Evolutionary conservation across 2,329 filamentous ascomycete species (phyloP), one percentile per base, ranked within the genome.

Genomic region (Calycina marina): DNA sequence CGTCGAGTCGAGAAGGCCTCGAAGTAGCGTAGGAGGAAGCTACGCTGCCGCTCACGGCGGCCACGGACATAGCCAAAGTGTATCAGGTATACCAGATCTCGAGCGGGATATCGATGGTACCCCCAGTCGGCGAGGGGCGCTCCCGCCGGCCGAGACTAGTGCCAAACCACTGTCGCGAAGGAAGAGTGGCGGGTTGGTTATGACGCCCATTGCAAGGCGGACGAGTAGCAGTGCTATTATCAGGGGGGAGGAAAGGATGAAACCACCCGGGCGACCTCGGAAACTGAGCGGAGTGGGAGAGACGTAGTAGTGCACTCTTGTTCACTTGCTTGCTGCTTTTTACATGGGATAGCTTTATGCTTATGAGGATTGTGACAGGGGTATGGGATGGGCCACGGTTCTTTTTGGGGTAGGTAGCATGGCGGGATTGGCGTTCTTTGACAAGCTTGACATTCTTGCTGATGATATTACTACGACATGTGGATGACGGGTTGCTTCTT

Each of bases 251-350:
- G 35, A 40, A n/a, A 37, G 26, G 5, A 48, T 47, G 42, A 47
- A 47, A 28, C 44, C 48, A 20, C 41, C 45, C 5, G 42, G 37
- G 25, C 34, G 48, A 30, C 44, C 61, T 33, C 55, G 65, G 41
- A 64, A 63, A 44, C 54, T 65, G 46, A 65, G 57, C 50, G 64
- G 66, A 36, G 55, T 69, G 28, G 68, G 68, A 25, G 67, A 72
- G 53, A 69, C 65, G n/a, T 72, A 64, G 51, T 72, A 56, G 54
- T 31, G n/a, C n/a, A n/a, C n/a, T n/a, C n/a, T n/a, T n/a, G n/a
- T n/a, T n/a, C n/a, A n/a, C n/a, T n/a, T n/a, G n/a, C n/a, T n/a
- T n/a, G n/a, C n/a, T n/a, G n/a, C n/a, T n/a, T n/a, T n/a, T n/a
- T n/a, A n/a, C n/a, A n/a, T n/a, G n/a, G n/a, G n/a, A n/a, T n/a